Conservation (phyloP, 1,284 basidiomycete species). For the Fomitopsis betulina region DNA sequence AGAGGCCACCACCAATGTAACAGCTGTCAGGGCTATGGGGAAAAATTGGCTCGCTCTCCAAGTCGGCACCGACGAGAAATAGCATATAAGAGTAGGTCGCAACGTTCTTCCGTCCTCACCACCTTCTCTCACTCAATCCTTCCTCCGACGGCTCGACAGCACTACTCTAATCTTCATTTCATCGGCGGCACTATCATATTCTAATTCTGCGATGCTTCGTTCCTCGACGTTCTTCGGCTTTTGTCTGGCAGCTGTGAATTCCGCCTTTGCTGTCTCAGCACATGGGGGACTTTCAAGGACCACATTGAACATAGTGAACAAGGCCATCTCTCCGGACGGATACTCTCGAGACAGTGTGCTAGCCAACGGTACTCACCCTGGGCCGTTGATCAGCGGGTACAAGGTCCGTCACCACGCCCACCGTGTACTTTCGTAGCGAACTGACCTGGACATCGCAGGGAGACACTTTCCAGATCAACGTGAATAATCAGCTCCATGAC, state of each 20-base stretch:
- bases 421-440: too few relatives aligned
- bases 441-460: slow-evolving; percentile 12
- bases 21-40: too few relatives aligned
- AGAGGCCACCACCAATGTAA: too few relatives aligned
- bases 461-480: slow-evolving; percentile 28
- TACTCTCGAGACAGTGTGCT: slow-evolving; percentile 21
- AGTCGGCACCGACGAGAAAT: too few relatives aligned
- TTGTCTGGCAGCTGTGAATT: too few relatives aligned
- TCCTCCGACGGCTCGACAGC: not conserved
- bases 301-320: slow-evolving; percentile 17
- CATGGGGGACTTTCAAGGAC: not conserved
- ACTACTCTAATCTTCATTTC: too few relatives aligned
- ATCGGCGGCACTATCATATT: too few relatives aligned
- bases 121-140: not conserved
- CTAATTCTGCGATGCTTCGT: too few relatives aligned
- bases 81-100: too few relatives aligned
- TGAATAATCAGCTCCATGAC: slow-evolving; percentile 31
- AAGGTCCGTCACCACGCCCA: slow-evolving; percentile 14
- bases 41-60: too few relatives aligned
- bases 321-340: slow-evolving; percentile 22
- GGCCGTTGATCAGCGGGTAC: slow-evolving; percentile 23
- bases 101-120: too few relatives aligned
- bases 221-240: too few relatives aligned
- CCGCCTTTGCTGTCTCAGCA: not conserved
- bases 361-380: slow-evolving; percentile 25